These are phyloP conservation scores for Limnanthes douglasii DNA, from an alignment of 345 rosid genomes.

Conservation along the genomic window DNA sequence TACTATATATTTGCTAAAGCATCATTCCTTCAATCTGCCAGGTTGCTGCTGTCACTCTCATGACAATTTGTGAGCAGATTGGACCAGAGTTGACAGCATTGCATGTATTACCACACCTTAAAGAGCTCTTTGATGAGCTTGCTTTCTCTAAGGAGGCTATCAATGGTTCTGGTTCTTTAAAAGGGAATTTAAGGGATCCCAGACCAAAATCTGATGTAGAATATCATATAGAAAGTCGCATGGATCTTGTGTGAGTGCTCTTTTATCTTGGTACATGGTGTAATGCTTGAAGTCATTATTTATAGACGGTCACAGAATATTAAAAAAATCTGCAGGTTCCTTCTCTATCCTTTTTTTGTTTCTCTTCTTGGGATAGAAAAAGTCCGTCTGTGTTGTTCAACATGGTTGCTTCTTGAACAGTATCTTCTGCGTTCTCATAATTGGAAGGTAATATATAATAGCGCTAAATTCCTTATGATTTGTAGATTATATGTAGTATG, in stretches of 20 bases:
- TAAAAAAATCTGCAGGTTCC: conserved; percentile 40
- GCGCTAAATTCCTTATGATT: conserved; percentile 2
- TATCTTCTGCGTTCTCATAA: conserved; percentile 67
- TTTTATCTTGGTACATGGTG: too few relatives aligned
- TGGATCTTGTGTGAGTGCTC: conserved; percentile 87
- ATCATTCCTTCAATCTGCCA: conserved; percentile 19
- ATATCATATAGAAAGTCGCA: conserved; percentile 59
- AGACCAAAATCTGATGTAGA: conserved; percentile 30
- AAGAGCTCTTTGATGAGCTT: conserved; percentile 83
- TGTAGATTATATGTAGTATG: conserved; percentile 4
- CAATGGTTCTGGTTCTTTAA: conserved; percentile 28
- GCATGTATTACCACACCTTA: conserved; percentile 85
- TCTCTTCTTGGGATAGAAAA: conserved; percentile 89
- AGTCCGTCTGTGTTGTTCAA: conserved; percentile 84
- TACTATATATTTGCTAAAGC: too few relatives aligned
- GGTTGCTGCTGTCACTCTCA: conserved; percentile 67
- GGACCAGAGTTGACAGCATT: conserved; percentile 81
- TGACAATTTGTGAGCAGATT: conserved; percentile 71
- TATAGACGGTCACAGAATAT: too few relatives aligned
- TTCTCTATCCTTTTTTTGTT: conserved; percentile 83
- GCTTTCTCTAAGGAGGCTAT: conserved; percentile 73
- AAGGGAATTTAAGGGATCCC: conserved; percentile 27
- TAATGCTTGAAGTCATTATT: too few relatives aligned
- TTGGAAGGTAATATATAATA: conserved; percentile 62
- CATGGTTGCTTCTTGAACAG: conserved; percentile 94